Conservation (phyloP, 2,329 filamentous ascomycete species). For the Ophiostoma quercus region DNA sequence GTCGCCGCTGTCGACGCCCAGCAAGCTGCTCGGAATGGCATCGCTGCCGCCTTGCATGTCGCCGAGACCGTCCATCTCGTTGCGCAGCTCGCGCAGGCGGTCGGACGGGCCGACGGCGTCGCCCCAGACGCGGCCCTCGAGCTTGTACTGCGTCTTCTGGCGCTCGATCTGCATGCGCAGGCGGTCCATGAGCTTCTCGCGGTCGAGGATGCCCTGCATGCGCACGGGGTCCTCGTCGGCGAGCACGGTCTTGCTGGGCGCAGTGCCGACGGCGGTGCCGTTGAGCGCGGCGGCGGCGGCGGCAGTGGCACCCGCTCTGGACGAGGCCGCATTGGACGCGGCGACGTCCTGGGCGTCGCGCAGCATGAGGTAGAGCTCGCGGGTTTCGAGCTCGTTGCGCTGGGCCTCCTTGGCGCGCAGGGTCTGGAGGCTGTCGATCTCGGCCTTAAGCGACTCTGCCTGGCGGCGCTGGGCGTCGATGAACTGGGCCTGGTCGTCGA, state of each 20-base stretch:
- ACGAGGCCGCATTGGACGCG: slow-evolving; percentile 65
- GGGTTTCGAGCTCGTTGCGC: slow-evolving; percentile 89
- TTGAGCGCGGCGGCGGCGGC: slow-evolving; percentile 3
- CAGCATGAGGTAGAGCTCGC: slow-evolving; percentile 97
- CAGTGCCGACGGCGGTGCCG: slow-evolving; percentile 31
- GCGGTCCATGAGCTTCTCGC: slow-evolving; percentile 85
- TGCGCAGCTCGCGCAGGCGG: slow-evolving; percentile 80
- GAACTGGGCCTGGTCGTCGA: slow-evolving; percentile 87
- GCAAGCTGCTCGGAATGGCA: slow-evolving; percentile 43
- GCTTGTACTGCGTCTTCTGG: slow-evolving; percentile 95
- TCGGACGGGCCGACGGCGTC: slow-evolving; percentile 81
- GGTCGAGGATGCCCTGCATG: slow-evolving; percentile 89
- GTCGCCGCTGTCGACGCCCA: slow-evolving; percentile 51
- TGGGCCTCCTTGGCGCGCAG: slow-evolving; percentile 86
- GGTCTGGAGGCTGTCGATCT: slow-evolving; percentile 80
- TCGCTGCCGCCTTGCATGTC: slow-evolving; percentile 40
- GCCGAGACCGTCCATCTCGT: slow-evolving; percentile 73
- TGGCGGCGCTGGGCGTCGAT: slow-evolving; percentile 86
- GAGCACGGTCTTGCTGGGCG: slow-evolving; percentile 36
- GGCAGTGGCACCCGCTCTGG: slow-evolving; percentile 20
- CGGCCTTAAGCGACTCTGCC: slow-evolving; percentile 80
- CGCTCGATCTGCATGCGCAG: slow-evolving; percentile 93
- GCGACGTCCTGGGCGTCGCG: slow-evolving; percentile 95
- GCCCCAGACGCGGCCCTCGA: slow-evolving; percentile 88
- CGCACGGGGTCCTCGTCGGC: slow-evolving; percentile 63